A percentile compares a stretch with the other conserved stretches of the same genome.
These are phyloP conservation scores for Trichoderma simmonsii DNA, from an alignment of 2,329 filamentous ascomycete genomes.

Conservation along the genomic window DNA sequence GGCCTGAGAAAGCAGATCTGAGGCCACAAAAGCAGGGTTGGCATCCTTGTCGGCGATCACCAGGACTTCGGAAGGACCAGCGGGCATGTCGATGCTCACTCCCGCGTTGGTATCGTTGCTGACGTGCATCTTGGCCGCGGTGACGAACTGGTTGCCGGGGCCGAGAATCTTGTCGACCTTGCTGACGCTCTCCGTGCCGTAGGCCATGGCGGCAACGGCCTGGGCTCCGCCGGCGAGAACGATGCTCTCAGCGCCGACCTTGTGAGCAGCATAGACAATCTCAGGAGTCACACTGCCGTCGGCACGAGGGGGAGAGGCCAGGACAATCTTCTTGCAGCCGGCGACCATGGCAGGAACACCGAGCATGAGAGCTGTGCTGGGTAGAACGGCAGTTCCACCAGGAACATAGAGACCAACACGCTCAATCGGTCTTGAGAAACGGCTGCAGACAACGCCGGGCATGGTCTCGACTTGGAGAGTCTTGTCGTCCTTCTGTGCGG, in stretches of 20 bases:
- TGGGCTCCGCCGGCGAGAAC: conserved; percentile 94
- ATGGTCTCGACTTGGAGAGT: conserved; percentile 89
- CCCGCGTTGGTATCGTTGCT: conserved; percentile 95
- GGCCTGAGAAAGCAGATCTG: conserved; percentile 89
- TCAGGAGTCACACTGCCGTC: conserved; percentile 93
- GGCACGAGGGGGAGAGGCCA: conserved; percentile 84
- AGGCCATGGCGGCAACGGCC: conserved; percentile 93
- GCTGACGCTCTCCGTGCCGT: conserved; percentile 87
- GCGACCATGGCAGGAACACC: conserved; percentile 97
- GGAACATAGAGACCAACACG: conserved; percentile 95
- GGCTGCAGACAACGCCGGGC: conserved; percentile 92
- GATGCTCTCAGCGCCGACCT: conserved; percentile 92
- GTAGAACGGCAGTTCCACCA: conserved; percentile 93
- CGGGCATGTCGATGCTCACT: conserved; percentile 97
- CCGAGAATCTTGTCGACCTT: conserved; percentile 99
- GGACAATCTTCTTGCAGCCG: conserved; percentile 89
- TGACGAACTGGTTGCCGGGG: conserved; percentile 97
- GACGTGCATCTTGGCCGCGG: conserved; percentile 96
- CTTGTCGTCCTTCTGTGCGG: conserved; percentile 82
- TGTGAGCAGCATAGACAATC: conserved; percentile 96
- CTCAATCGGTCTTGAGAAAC: conserved; percentile 89
- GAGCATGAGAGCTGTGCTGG: conserved; percentile 95
- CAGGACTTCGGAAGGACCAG: conserved; percentile 93
- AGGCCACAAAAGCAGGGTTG: conserved; percentile 92
- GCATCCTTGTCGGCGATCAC: conserved; percentile 86